Evolutionary conservation across 2,329 filamentous ascomycete genomes (phyloP).

Genomic region (Malbranchea zuffiana): DNA sequence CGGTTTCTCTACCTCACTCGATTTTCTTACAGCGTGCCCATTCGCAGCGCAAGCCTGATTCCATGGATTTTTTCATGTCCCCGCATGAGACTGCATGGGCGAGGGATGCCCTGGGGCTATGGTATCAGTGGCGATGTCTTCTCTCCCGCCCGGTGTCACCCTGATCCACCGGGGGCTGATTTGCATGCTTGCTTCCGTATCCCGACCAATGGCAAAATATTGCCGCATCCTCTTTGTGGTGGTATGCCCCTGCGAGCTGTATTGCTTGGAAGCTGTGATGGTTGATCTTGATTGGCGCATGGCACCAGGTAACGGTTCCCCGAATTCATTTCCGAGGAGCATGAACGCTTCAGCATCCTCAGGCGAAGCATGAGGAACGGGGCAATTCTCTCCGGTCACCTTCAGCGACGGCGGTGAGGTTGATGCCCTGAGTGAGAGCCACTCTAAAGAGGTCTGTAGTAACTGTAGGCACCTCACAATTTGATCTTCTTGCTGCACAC

Average conservation of each 20-base stretch:
- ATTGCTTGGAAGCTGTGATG: not conserved
- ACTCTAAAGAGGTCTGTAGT: not conserved
- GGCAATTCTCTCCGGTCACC: constrained; percentile 2
- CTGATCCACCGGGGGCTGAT: not conserved
- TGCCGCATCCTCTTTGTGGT: not conserved
- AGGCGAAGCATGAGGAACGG: not conserved
- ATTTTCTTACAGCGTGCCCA: too few relatives aligned
- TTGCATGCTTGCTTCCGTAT: not conserved
- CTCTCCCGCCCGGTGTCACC: not conserved
- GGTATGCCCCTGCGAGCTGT: not conserved
- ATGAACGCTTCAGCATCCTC: constrained; percentile 1
- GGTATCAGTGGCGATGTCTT: too few relatives aligned
- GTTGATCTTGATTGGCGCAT: constrained; percentile 2
- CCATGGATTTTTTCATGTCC: too few relatives aligned
- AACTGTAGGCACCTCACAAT: not conserved
- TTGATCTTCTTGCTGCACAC: not conserved
- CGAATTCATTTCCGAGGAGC: not conserved
- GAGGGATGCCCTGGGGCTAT: too few relatives aligned
- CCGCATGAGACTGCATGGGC: too few relatives aligned
- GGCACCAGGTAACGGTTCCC: not conserved
- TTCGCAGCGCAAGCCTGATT: too few relatives aligned
- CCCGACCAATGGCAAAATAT: constrained; percentile 4
- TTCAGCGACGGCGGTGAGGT: not conserved
- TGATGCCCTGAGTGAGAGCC: not conserved
- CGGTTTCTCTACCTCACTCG: too few relatives aligned